These are phyloP conservation scores for Saccharomycopsis lassenensis DNA, from an alignment of 805 yeast species.

Conservation along the genomic window DNA sequence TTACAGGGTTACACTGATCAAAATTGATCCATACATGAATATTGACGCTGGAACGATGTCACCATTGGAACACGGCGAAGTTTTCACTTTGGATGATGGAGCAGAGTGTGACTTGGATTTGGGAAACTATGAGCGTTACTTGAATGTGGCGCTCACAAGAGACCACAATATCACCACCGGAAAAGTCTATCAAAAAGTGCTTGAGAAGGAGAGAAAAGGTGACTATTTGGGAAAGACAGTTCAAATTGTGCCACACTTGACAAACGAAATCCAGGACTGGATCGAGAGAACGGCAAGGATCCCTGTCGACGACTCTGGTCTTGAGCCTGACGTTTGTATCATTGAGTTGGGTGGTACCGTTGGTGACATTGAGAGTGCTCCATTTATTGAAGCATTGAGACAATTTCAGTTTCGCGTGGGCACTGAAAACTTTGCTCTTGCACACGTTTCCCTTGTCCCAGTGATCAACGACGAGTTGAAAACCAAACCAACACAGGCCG, in stretches of 20 bases:
- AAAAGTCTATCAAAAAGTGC: slow-evolving; percentile 88
- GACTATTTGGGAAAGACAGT: slow-evolving; percentile 99
- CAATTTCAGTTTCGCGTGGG: slow-evolving; percentile 99
- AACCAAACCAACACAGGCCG: slow-evolving; percentile 99
- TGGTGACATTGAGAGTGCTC: slow-evolving; percentile 98
- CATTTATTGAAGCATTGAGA: slow-evolving; percentile 96
- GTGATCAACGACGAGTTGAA: slow-evolving; percentile 98
- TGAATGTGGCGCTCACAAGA: slow-evolving; percentile 82
- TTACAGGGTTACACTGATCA: slow-evolving; percentile 89
- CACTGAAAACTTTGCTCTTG: slow-evolving; percentile 81
- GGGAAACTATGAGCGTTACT: slow-evolving; percentile 96
- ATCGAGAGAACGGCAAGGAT: slow-evolving; percentile 82
- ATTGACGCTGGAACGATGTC: slow-evolving; percentile 99
- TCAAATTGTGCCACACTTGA: slow-evolving; percentile 96
- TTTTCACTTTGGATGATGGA: slow-evolving; percentile 95
- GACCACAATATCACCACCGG: slow-evolving; percentile 98
- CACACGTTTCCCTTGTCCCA: slow-evolving; percentile 94
- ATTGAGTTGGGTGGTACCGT: slow-evolving; percentile 98
- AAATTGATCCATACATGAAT: slow-evolving; percentile 98
- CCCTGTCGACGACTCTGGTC: slow-evolving; percentile 84
- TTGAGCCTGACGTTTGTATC: slow-evolving; percentile 92
- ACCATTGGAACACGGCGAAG: slow-evolving; percentile 98
- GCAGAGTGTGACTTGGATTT: slow-evolving; percentile 98
- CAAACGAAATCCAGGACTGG: slow-evolving; percentile 98
- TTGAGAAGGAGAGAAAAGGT: slow-evolving; percentile 90